Evolutionary conservation across 1,284 basidiomycete genomes (phyloP).

Genomic region (Malassezia equina): DNA sequence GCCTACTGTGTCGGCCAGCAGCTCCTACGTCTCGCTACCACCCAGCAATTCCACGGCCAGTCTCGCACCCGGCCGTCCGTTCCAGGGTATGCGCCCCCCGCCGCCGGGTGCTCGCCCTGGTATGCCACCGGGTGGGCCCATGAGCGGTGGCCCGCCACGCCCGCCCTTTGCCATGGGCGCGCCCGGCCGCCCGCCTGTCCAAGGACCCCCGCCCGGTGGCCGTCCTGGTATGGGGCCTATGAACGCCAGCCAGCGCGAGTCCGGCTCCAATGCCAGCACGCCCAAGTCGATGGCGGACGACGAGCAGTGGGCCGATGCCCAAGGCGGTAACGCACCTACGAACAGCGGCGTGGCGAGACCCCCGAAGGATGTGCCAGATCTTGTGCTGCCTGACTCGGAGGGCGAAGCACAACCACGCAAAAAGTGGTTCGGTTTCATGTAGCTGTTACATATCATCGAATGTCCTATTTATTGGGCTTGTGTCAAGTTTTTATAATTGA

Average conservation of each 20-base stretch:
- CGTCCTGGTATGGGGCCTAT: neutral
- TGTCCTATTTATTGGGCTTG: neutral
- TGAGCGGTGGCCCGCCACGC: neutral
- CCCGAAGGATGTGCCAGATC: neutral
- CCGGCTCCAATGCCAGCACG: neutral
- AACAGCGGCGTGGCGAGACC: neutral
- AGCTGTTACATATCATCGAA: neutral
- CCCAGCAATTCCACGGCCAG: neutral
- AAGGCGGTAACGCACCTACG: neutral
- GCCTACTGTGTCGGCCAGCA: neutral
- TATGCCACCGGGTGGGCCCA: neutral
- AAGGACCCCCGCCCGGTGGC: too few species aligned
- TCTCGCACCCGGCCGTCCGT: neutral
- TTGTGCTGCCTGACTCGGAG: neutral
- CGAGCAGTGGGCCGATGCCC: neutral
- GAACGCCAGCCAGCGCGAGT: neutral
- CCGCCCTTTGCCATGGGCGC: neutral
- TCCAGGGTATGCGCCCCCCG: neutral
- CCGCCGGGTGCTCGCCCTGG: neutral
- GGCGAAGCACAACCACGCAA: neutral
- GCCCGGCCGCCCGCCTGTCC: too few species aligned
- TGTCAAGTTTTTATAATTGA: neutral
- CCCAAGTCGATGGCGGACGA: neutral
- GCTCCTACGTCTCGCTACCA: neutral
- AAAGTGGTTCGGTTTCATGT: conserved; percentile 3